Base-by-base conservation (phyloP, 768 basidiomycete genomes). In the Rhizopogon vulgaris region DNA sequence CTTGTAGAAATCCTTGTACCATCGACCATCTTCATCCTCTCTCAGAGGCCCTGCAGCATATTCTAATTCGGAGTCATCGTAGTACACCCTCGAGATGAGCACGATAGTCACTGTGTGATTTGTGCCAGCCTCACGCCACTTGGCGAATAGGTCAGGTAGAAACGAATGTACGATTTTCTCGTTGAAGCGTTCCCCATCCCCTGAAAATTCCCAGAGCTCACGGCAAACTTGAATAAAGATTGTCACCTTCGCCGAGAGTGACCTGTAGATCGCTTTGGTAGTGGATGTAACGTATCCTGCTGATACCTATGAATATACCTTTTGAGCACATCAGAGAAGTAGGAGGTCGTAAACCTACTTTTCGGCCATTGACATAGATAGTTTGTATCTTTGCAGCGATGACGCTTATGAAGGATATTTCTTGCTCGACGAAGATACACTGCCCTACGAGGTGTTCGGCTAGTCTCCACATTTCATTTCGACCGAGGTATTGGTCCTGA, bases 121-220 rank as follows among this genome's bases (percentile, higher is more conserved):
- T 25, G 95, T 90, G 34, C 85, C 83, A 4, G 85, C 78, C 51
- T 87, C 84, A 41, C 79, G 74, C 94, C 94, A 98, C 56, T 84
- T 86, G 10, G 78, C 67, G 60, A 97, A 94, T 3, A 98, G 78
- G 12, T 87, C 80, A 1, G 95, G 94, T 7, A 99, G 80, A 72
- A 97, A 97, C 3, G 94, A 91, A 64, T 97, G 94, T 2, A 95
- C 87, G n/a, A 95, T 89, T 71, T 98, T 98, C 66, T 98, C 96
- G 63, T 91, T 87, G 69, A 87, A 93, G 5, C 94, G 82, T 66
- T 96, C 94, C 22, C 96, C 96, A 55, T 98, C 96, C 34, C 90
- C 93, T 22, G 94, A 81, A 63, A 98, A 98, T 61, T 96, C 90
- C 91, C 92, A 98, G 50, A 96, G 81, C 64, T 98, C 96, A 43